Base-by-base conservation (phyloP, 2,329 filamentous ascomycete genomes). In the Colletotrichum falcatum region DNA sequence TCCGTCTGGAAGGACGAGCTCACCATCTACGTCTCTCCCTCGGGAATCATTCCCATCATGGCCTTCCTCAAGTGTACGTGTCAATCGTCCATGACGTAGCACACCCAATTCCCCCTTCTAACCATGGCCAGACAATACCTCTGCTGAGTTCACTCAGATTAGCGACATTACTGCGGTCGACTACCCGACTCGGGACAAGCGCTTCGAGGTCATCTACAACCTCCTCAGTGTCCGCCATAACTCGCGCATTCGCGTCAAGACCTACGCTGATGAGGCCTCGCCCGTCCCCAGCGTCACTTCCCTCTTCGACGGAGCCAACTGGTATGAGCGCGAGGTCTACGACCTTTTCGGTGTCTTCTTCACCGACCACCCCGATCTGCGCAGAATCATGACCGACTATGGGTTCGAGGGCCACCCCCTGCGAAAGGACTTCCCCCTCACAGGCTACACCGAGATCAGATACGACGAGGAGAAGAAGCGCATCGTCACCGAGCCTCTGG, bases 401-500 rank as follows among this genome's bases (percentile, higher is more conserved):
- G 96, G 96, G 63, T 99, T 99, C 79, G 97, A 99, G 81, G 96
- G 96, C 63, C 96, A 99, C 84, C 96, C 96, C 51, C 85, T 99
- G 79, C 90, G 97, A 79, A 99, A 99, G 86, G 96, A 99, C 81
- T 99, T 99, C 86, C 96, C 96, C 28, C 85, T 99, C 81, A 98
- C 96, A 2, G 96, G 96, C 58, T 99, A 99, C 86, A 99, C 96
- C 42, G 97, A 99, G 86, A 92, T 99, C 75, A 89, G 96, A 79
- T 99, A 97, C 80, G 96, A 99, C 76, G 96, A 99, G 85, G 97
- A 99, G 88, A 99, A 98, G 93, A 99, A 99, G 90, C 90, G 96
- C 73, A 98, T 99, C 79, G 95, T 99, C 72, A 95, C 97, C 39
- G 97, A 99, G 87, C 96, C 97, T 49, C 87, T 99, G 60, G 96